A percentile compares a stretch with the other conserved stretches of the same genome.
These are phyloP conservation scores for Sphaceloma murrayae DNA, from an alignment of 2,329 filamentous ascomycete species.

Conservation along the genomic window DNA sequence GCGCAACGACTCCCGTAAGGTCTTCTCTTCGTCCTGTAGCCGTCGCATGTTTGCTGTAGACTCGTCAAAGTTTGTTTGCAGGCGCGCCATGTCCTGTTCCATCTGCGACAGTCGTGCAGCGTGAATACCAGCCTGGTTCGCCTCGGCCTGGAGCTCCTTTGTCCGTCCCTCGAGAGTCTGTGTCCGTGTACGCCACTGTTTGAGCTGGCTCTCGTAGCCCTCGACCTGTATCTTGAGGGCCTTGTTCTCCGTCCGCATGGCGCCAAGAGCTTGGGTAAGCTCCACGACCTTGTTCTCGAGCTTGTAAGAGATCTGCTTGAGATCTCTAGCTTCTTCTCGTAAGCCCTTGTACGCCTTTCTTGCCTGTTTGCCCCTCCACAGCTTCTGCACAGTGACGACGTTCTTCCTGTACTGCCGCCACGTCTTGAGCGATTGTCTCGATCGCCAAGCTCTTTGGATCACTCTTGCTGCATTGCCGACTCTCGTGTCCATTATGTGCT, in stretches of 20 bases:
- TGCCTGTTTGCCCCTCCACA: slow-evolving; percentile 80
- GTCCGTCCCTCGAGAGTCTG: slow-evolving; percentile 80
- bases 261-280: slow-evolving; percentile 84
- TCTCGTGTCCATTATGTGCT: slow-evolving; percentile 86
- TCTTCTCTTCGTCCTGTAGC: slow-evolving; percentile 87
- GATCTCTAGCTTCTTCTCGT: slow-evolving; percentile 90
- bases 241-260: slow-evolving; percentile 93
- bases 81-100: slow-evolving; percentile 90
- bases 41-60: slow-evolving; percentile 83
- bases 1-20: slow-evolving; percentile 72
- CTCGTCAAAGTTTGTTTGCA: slow-evolving; percentile 83
- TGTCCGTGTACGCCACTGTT: slow-evolving; percentile 88
- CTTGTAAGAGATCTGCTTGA: slow-evolving; percentile 99
- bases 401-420: slow-evolving; percentile 89
- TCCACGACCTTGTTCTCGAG: slow-evolving; percentile 99
- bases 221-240: slow-evolving; percentile 76
- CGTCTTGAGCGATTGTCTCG: slow-evolving; percentile 62
- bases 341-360: slow-evolving; percentile 79
- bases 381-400: slow-evolving; percentile 77
- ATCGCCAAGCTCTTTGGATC: slow-evolving; percentile 86
- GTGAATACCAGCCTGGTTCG: slow-evolving; percentile 93
- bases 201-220: slow-evolving; percentile 91
- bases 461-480: slow-evolving; percentile 82
- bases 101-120: slow-evolving; percentile 81
- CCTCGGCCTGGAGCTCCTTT: slow-evolving; percentile 90